Evolutionary conservation across 371 early-diverging fungal genomes (phyloP).

Genomic region (Syncephalastrum monosporum): DNA sequence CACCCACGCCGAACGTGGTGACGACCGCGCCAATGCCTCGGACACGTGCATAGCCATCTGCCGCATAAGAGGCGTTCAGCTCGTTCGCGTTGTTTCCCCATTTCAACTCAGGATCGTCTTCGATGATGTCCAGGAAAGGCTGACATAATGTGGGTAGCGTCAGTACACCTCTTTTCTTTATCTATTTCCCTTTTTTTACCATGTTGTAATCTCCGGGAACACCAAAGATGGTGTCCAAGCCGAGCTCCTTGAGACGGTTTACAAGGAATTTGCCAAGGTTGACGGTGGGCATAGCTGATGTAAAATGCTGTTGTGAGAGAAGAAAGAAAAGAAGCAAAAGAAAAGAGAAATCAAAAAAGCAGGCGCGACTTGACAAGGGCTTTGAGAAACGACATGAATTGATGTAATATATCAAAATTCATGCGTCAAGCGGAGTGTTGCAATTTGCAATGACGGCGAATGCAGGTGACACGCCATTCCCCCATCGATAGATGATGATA

Average conservation of each 20-base stretch:
- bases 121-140: constrained; percentile 33
- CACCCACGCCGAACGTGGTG: constrained; percentile 62
- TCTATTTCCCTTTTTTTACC: constrained; percentile 12
- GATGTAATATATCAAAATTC: no score
- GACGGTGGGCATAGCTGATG: not conserved
- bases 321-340: no score
- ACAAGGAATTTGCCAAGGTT: constrained; percentile 35
- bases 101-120: constrained; percentile 33
- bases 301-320: no score
- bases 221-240: constrained; percentile 44
- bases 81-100: constrained; percentile 48
- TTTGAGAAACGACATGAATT: no score
- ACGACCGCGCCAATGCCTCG: constrained; percentile 36
- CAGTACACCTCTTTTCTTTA: not conserved
- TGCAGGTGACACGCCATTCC: no score
- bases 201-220: constrained; percentile 53
- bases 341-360: no score
- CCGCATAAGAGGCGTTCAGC: constrained; percentile 51
- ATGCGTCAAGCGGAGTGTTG: no score
- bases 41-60: constrained; percentile 56
- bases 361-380: no score
- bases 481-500: no score
- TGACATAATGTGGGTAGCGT: not conserved
- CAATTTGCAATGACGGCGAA: no score
- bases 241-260: constrained; percentile 43